A percentile compares a stretch with the other conserved stretches of the same genome.
Evolutionary conservation across 352 stramenopile species (phyloP).

Genomic region (Phytophthora sp.): DNA sequence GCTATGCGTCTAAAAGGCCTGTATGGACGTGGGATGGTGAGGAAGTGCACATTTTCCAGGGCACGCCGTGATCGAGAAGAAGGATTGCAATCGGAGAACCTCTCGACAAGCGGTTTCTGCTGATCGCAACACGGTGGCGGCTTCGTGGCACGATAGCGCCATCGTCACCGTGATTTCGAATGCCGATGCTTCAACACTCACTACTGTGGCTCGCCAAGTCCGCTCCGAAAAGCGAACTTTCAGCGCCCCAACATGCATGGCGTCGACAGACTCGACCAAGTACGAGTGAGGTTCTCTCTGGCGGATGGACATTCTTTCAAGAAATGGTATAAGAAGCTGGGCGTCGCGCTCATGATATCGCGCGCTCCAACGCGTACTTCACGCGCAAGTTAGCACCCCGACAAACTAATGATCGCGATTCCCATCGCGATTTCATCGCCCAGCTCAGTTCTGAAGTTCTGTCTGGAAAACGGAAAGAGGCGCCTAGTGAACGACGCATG

Average conservation of each 20-base stretch:
- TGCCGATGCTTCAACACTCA: conserved; percentile 23
- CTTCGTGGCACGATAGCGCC: conserved; percentile 34
- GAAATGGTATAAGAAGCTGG: too few relatives aligned
- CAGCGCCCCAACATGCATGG: background rate
- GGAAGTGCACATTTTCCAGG: conserved; percentile 34
- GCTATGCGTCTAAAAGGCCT: conserved; percentile 30
- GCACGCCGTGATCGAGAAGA: conserved; percentile 29
- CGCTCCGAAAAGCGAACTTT: background rate
- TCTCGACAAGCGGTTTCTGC: conserved; percentile 23
- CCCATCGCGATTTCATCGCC: background rate
- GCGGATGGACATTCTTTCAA: too few relatives aligned
- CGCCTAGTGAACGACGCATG: background rate
- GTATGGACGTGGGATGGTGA: conserved; percentile 30
- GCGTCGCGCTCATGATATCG: too few relatives aligned
- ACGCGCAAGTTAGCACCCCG: background rate
- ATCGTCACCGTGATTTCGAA: conserved; percentile 36
- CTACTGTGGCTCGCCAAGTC: conserved; percentile 13
- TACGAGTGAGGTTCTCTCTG: conserved; percentile 2
- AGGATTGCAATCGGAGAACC: background rate
- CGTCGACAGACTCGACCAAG: background rate
- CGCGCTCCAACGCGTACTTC: background rate
- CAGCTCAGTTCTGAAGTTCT: background rate
- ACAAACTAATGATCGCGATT: background rate
- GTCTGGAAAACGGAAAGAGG: background rate
- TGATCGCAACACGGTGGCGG: conserved; percentile 24